Evolutionary conservation across 305 asterid genomes (phyloP).

Genomic region (Plantago coronopus): DNA sequence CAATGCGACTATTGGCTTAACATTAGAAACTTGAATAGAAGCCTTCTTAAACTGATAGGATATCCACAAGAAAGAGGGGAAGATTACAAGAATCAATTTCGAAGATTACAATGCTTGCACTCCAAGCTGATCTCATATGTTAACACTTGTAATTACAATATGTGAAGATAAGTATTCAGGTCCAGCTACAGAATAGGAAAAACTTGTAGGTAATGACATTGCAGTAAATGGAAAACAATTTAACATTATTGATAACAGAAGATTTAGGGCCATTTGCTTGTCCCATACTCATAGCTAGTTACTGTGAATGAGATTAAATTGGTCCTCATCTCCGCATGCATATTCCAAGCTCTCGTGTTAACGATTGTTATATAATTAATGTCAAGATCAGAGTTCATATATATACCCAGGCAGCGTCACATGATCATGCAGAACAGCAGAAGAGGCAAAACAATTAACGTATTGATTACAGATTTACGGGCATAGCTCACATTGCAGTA

Average conservation of each 20-base stretch:
- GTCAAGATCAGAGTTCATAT: too few relatives aligned
- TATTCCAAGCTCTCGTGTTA: too few relatives aligned
- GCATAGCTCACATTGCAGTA: too few relatives aligned
- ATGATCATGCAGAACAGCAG: too few relatives aligned
- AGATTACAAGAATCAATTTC: background rate
- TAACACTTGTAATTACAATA: too few relatives aligned
- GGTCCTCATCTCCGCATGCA: background rate
- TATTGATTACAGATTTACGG: too few relatives aligned
- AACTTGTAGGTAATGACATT: background rate
- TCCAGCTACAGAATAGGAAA: background rate
- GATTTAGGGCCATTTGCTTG: conserved; percentile 23
- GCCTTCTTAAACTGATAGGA: conserved; percentile 1
- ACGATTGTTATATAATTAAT: too few relatives aligned
- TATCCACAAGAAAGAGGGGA: background rate
- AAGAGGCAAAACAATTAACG: too few relatives aligned
- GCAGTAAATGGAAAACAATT: conserved; percentile 7
- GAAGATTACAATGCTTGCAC: background rate
- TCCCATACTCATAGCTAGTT: conserved; percentile 17
- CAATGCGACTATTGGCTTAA: conserved; percentile 27
- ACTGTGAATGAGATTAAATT: conserved; percentile 10
- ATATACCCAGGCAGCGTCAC: too few relatives aligned
- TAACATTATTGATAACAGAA: conserved; percentile 4
- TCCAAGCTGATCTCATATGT: background rate
- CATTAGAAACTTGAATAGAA: background rate
- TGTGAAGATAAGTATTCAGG: too few relatives aligned